These are phyloP conservation scores for Alternaria ventricosa DNA, from an alignment of 2,329 filamentous ascomycete genomes.

Conservation along the genomic window DNA sequence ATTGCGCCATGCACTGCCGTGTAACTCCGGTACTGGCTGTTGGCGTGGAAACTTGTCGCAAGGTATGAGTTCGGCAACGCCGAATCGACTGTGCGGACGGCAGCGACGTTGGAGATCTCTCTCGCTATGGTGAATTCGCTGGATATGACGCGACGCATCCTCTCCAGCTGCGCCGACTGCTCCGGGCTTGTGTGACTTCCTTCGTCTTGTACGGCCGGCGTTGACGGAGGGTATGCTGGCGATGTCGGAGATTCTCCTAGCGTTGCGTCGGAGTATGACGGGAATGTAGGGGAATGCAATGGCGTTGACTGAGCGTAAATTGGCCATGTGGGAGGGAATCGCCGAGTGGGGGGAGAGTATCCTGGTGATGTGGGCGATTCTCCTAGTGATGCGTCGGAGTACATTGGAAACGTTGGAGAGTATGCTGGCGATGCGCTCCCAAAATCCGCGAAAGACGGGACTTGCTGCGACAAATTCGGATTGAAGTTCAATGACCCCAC, in stretches of 20 bases:
- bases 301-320: background rate
- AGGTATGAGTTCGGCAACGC: background rate
- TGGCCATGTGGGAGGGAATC: background rate
- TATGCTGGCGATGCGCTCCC: background rate
- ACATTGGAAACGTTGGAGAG: background rate
- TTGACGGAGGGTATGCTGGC: background rate
- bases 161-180: fast-evolving
- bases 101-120: background rate
- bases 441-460: background rate
- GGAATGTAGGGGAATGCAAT: background rate
- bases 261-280: background rate
- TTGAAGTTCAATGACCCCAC: background rate
- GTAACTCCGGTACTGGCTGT: background rate
- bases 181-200: background rate
- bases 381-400: background rate
- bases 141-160: background rate
- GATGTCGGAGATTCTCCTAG: fast-evolving
- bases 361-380: background rate
- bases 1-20: background rate
- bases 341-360: too few relatives aligned
- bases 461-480: background rate
- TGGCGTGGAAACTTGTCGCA: fast-evolving
- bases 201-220: fast-evolving
- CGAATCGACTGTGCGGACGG: background rate
- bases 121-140: background rate